A percentile compares a stretch with the other conserved stretches of the same genome.
These are phyloP conservation scores for Acephala macrosclerotiorum DNA, from an alignment of 2,329 filamentous ascomycete species.

Conservation along the genomic window DNA sequence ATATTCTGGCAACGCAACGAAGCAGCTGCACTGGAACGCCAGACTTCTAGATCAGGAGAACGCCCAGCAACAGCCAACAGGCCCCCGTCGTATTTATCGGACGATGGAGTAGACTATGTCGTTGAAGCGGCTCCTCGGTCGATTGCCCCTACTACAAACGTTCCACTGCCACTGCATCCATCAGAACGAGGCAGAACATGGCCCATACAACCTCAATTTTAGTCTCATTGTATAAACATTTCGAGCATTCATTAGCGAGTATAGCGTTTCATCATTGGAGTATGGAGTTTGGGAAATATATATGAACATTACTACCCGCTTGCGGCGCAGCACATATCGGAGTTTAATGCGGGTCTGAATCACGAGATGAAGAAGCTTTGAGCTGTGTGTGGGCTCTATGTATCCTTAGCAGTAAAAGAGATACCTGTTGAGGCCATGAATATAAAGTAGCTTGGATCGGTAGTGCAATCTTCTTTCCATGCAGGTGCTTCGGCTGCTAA, in stretches of 20 bases:
- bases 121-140: constrained; percentile 70
- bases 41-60: constrained; percentile 26
- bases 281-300: constrained; percentile 17
- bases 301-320: constrained; percentile 6
- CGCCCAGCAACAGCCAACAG: constrained; percentile 51
- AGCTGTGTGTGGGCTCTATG: neutral
- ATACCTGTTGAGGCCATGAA: neutral
- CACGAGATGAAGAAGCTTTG: neutral
- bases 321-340: constrained; percentile 7
- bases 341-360: constrained; percentile 4
- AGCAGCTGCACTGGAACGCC: constrained; percentile 35
- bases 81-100: constrained; percentile 79
- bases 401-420: neutral
- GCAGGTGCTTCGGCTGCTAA: neutral
- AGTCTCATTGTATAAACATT: constrained; percentile 5
- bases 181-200: constrained; percentile 48
- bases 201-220: constrained; percentile 6
- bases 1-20: constrained; percentile 81
- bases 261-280: constrained; percentile 10
- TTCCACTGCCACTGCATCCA: constrained; percentile 56
- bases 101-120: constrained; percentile 77
- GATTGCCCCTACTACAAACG: constrained; percentile 55
- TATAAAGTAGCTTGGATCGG: constrained; percentile 1
- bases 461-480: neutral
- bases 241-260: constrained; percentile 17